A percentile compares a stretch with the other conserved stretches of the same genome.
Evolutionary conservation across 2,329 filamentous ascomycete species (phyloP).

Genomic region (Pochonia chlamydosporia): DNA sequence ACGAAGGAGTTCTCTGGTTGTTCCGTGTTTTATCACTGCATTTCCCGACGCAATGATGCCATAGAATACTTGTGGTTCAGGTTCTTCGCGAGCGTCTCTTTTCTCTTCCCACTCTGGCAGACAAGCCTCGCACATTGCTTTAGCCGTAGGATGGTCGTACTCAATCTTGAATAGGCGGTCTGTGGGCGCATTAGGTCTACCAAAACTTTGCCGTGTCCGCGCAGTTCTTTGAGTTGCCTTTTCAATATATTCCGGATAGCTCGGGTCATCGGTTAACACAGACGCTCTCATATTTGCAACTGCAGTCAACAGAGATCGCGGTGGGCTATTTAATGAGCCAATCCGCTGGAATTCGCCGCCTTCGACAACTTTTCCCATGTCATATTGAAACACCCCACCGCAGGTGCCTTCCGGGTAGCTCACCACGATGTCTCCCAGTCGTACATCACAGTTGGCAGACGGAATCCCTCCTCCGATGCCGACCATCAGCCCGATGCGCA

Average conservation of each 20-base stretch:
- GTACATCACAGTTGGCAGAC: background rate
- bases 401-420: no score
- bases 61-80: background rate
- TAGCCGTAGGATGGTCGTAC: background rate
- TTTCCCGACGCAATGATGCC: background rate
- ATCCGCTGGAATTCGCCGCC: background rate
- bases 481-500: background rate
- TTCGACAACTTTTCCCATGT: background rate
- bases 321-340: background rate
- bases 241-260: background rate
- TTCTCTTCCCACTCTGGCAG: background rate
- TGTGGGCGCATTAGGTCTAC: background rate
- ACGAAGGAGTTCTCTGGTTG: background rate
- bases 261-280: background rate
- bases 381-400: background rate
- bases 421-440: no score
- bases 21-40: constrained; percentile 1
- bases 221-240: background rate
- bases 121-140: background rate
- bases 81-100: background rate
- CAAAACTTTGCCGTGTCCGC: background rate
- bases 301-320: background rate
- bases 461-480: background rate
- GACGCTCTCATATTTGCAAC: background rate
- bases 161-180: background rate